Conservation (phyloP, 202 grass and related monocot species). For the Cymbopogon flexuosus region DNA sequence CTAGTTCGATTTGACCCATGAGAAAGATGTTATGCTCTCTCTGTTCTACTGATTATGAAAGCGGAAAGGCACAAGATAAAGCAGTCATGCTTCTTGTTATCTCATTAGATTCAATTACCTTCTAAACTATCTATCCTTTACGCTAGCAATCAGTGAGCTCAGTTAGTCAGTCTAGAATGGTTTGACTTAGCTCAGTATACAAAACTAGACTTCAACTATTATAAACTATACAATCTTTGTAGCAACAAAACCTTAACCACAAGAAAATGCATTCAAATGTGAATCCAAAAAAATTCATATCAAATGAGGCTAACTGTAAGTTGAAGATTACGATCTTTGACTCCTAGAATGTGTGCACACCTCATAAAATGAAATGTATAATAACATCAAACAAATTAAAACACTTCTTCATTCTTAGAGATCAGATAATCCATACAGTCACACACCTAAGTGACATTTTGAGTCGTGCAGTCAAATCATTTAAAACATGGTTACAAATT, state of each 20-base stretch:
- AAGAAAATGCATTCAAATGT: neutral
- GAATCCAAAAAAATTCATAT: neutral
- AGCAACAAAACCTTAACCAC: neutral
- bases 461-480: neutral
- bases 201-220: neutral
- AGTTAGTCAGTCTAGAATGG: neutral
- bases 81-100: neutral
- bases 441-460: neutral
- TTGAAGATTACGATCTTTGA: neutral
- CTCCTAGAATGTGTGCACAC: neutral
- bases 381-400: neutral
- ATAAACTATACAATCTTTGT: neutral
- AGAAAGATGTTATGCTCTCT: neutral
- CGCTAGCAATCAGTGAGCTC: neutral
- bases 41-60: neutral
- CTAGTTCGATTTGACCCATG: constrained; percentile 36
- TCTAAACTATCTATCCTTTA: neutral
- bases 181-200: neutral
- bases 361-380: neutral
- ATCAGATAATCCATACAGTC: neutral
- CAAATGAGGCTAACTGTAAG: neutral
- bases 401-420: neutral
- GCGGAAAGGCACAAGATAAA: neutral
- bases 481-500: neutral
- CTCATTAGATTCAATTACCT: neutral